Evolutionary conservation across 2,329 filamentous ascomycete genomes (phyloP).

Genomic region (Microdochium bolleyi): DNA sequence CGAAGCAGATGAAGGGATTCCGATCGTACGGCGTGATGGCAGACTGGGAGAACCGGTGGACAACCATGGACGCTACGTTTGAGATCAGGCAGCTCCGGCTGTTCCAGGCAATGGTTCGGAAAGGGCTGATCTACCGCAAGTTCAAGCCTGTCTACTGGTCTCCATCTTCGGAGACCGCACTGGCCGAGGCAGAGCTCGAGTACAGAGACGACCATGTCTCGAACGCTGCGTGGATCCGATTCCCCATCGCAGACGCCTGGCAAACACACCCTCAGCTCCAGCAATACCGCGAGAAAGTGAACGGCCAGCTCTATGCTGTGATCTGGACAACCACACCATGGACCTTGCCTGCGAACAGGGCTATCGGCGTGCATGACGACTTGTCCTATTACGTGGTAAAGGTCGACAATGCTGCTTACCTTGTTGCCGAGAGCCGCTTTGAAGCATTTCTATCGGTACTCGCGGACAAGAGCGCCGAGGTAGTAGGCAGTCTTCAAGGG

Average conservation of each 20-base stretch:
- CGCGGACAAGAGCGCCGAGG: constrained; percentile 30
- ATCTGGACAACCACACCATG: constrained; percentile 98
- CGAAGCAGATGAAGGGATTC: constrained; percentile 67
- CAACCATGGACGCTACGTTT: constrained; percentile 69
- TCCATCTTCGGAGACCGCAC: constrained; percentile 66
- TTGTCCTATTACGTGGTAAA: constrained; percentile 66
- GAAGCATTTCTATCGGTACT: constrained; percentile 45
- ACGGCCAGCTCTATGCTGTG: constrained; percentile 60
- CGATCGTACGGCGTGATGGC: constrained; percentile 69
- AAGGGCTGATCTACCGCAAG: constrained; percentile 67
- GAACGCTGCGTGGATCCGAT: constrained; percentile 70
- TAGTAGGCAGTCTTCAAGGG: constrained; percentile 55
- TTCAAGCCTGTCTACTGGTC: constrained; percentile 87
- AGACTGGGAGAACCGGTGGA: constrained; percentile 71
- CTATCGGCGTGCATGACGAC: constrained; percentile 72
- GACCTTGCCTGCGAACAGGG: constrained; percentile 89
- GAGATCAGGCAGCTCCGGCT: constrained; percentile 68
- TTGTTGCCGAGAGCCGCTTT: constrained; percentile 67
- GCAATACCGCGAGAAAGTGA: constrained; percentile 27
- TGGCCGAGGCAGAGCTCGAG: constrained; percentile 79
- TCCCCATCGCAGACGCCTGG: constrained; percentile 52
- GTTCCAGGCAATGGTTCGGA: constrained; percentile 67
- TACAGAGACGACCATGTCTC: constrained; percentile 71
- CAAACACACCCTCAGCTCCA: constrained; percentile 25
- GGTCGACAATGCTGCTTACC: constrained; percentile 47